phyloP scores from a whole-genome alignment of 768 basidiomycete genomes.

The Kwoniella heveanensis region DNA sequence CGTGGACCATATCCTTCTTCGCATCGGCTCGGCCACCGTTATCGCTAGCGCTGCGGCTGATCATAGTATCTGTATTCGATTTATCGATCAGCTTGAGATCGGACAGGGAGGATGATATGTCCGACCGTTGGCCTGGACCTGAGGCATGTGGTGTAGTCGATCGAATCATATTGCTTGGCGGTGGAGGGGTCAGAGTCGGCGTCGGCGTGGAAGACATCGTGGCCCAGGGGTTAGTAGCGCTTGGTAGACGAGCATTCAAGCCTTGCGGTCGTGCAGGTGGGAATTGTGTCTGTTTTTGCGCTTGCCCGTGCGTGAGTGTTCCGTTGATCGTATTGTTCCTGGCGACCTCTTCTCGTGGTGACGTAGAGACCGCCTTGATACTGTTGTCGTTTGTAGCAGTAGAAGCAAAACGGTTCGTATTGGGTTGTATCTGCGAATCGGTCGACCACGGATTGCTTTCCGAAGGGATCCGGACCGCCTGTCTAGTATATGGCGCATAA shows the following conservation, averaged over 20 bases:
- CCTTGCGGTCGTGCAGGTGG: background rate
- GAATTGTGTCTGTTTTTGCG: background rate
- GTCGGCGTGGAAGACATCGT: too few relatives aligned
- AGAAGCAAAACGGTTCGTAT: too few relatives aligned
- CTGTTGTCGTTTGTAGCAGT: too few relatives aligned
- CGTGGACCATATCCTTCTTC: too few relatives aligned
- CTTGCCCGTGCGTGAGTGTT: background rate
- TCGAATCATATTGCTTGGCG: background rate
- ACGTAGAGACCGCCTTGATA: background rate
- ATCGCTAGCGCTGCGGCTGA: background rate
- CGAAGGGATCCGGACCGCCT: constrained; percentile 33
- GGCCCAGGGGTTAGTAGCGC: constrained; percentile 3
- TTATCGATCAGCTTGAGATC: constrained; percentile 2
- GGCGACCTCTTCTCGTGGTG: too few relatives aligned
- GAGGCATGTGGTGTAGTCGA: background rate
- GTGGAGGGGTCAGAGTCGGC: background rate
- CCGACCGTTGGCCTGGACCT: background rate
- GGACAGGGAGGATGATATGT: background rate
- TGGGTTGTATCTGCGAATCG: background rate
- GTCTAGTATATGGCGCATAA: constrained; percentile 13
- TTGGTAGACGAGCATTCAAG: background rate
- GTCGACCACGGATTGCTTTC: constrained; percentile 48
- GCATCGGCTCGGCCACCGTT: background rate
- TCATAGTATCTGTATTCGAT: too few relatives aligned
- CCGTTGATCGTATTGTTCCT: too few relatives aligned